Base-by-base conservation (phyloP, 1,284 basidiomycete species). In the Ustilago crameri region DNA sequence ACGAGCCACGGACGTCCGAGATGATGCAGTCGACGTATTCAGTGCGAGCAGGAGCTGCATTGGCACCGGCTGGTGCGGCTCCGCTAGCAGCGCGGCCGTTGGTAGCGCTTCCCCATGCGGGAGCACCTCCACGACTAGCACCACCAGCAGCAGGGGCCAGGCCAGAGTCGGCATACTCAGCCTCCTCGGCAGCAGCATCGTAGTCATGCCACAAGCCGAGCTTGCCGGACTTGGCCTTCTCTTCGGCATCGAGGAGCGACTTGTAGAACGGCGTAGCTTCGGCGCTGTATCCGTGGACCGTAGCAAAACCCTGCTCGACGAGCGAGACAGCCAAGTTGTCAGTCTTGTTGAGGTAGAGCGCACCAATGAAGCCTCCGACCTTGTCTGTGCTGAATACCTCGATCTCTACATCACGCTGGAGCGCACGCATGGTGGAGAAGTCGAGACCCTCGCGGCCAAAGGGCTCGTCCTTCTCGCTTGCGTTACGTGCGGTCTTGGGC, bases 391-490 rank as follows among this genome's bases (percentile, higher is more conserved):
- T 88, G 61, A 95, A 91, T 44, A 97, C 89, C 73, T 93, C 90
- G 64, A 98, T 90, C 84, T 98, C 95, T 15, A 94, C 91, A 79
- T 98, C 96, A 23, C 95, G 89, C 84, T 98, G 96, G 89, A 97
- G 90, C 79, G 91, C 93, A 60, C 88, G 87, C 46, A 89, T 88
- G 12, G 88, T 89, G 3, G 92, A 88, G 76, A 92, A 98, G 41
- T 92, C 91, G 8, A 89, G 86, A 2, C 93, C 89, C 83, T 98
- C 95, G 1, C 84, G 77, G 8, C 95, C 95, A 81, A 87, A 97
- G 2, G 94, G 92, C 82, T 98, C 95, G 60, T 90, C 87, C 85
- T 93, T 93, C 77, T 98, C 95, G 17, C 88, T 89, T 0, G 90
- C 72, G 79, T 90, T 93, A 44, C 85, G 76, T 8, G 83, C 83